Percentiles rank a stretch among this genome's conserved stretches.
phyloP scores from a whole-genome alignment of 2,329 filamentous ascomycete genomes.

The Dactylellina cionopaga region DNA sequence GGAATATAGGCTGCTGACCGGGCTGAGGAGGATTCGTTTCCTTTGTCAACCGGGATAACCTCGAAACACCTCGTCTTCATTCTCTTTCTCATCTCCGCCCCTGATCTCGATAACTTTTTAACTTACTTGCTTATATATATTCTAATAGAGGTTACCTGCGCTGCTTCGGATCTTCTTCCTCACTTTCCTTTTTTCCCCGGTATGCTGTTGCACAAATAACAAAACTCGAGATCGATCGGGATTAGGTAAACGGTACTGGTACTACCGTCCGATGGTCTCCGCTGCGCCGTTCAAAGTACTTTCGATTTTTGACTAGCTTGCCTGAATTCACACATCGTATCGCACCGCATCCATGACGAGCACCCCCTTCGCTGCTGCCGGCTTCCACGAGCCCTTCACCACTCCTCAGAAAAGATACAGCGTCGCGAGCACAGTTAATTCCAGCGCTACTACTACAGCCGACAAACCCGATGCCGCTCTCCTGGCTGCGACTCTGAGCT shows the following conservation, averaged over 20 bases:
- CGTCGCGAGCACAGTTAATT: not conserved
- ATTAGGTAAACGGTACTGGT: conserved; percentile 17
- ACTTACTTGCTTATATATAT: not conserved
- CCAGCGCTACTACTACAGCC: not conserved
- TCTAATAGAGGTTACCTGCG: not conserved
- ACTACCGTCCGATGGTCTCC: conserved; percentile 8
- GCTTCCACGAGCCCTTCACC: conserved; percentile 35
- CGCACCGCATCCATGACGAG: conserved; percentile 30
- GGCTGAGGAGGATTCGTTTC: not conserved
- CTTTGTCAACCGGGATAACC: not conserved
- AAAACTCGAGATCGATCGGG: no score
- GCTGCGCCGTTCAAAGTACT: conserved; percentile 3
- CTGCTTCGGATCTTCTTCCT: not conserved
- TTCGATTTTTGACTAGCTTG: not conserved
- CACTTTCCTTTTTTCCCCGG: not conserved
- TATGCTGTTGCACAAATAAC: not conserved
- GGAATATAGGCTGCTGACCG: no score
- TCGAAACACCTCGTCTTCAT: not conserved
- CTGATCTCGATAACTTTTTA: not conserved
- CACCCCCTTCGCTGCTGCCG: conserved; percentile 29
- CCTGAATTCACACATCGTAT: not conserved
- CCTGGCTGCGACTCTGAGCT: conserved; percentile 44
- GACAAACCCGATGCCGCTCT: conserved; percentile 47
- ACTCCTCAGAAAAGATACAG: conserved; percentile 46
- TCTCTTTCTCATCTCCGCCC: not conserved